Evolutionary conservation across 306 rosid genomes (phyloP), one percentile per base, ranked within the genome.

Genomic region (Sesbania bispinosa): DNA sequence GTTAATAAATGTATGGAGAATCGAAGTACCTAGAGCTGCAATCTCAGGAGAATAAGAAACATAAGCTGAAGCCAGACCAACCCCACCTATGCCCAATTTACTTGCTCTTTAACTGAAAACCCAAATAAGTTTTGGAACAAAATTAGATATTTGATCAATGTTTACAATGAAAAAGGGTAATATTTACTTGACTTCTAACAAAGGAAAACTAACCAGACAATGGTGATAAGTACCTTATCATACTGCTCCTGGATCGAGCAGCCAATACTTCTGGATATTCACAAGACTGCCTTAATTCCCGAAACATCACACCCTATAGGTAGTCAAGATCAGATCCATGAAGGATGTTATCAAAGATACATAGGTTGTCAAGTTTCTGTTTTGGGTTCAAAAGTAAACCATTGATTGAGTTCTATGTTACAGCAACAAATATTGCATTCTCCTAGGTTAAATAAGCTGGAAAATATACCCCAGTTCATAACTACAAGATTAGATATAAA

Each of bases 221-320:
- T 21, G 42, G 15, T 54, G 50, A 67, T 62, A 30, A 30, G 73
- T 80, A 94, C 97, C 95, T 77, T 90, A 58, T 47, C 69, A 82
- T 94, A 94, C 79, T 83, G 90, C 81, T 86, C 92, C 58, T 86
- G 23, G 87, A 41, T 76, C 69, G 81, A 73, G 88, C 86, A 77
- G 98, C 97, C 87, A 90, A 69, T 30, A 87, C 90, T 80, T 85
- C 79, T 0, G 97, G 97, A 84, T 87, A 88, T 82, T 88, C 97
- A 5, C 74, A 84, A 62, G 98, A 84, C 60, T 50, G 81, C 79
- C 85, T 87, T 65, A 86, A 7, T 73, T 94, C 91, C 63, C 88
- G 90, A 61, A 90, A 73, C 94, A 90, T 83, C 77, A 86, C 92
- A 29, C 89, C 98, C 98, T 90, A 83, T 55, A 80, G 29, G 36